Base-by-base conservation (phyloP, 371 early-diverging fungal genomes). In the Apophysomyces trapeziformis region DNA sequence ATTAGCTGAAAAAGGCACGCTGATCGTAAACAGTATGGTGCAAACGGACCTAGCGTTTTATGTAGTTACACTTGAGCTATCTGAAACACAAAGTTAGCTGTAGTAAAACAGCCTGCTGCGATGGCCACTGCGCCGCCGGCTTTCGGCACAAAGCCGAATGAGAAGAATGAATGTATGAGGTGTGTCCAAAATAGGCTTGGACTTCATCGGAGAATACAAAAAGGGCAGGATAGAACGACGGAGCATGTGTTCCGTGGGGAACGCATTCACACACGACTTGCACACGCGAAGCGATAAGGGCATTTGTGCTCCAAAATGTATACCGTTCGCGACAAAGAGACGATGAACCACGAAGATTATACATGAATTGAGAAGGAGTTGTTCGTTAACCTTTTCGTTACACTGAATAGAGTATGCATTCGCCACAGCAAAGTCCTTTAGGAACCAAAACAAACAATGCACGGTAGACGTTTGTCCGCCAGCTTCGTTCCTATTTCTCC, bases 391-490 rank as follows among this genome's bases (percentile, higher is more conserved):
- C 32, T 26, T 2, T 12, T 2, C 16, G 46, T 45, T 16, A 45
- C 46, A 45, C 46, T 16, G 13, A 1, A 45, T 45, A 45, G 13
- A 45, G n/a, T 7, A 7, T n/a, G 13, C 46, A 45, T 45, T 45
- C 46, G 46, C 46, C 46, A 45, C 46, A 45, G 46, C 13, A 45
- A 16, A 45, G 46, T 45, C 16, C 46, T 14, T 45, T 45, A 45
- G 46, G 13, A 45, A 45, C 46, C 8, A 45, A 45, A 45, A 45
- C 46, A 45, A 45, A 45, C 46, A 45, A 45, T 45, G 46, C 46
- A 45, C 46, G 46, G 46, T 13, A 45, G 46, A 45, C 46, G 46
- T 45, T 45, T 45, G 46, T 45, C 46, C 46, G 46, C n/a, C 46
- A 45, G 46, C 46, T 45, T 45, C 46, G 12, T 18, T 12, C 16